These are phyloP conservation scores for Fusarium sp. DNA, from an alignment of 2,329 filamentous ascomycete genomes.

Conservation along the genomic window DNA sequence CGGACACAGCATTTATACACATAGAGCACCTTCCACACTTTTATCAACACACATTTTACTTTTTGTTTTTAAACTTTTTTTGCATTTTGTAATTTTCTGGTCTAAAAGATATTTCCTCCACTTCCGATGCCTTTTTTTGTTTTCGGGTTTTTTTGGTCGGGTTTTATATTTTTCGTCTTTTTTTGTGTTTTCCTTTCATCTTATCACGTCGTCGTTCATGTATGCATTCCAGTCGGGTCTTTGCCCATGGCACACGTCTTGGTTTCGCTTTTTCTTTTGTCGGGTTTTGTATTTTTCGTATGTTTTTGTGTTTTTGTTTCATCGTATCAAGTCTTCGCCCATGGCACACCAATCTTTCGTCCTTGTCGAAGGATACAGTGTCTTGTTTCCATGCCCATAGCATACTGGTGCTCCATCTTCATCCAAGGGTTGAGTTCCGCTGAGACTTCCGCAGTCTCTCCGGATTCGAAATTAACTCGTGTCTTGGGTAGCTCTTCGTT, in stretches of 20 bases:
- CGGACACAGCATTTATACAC: accelerated
- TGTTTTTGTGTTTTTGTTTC: neutral
- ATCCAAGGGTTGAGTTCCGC: too few species aligned
- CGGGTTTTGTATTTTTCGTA: neutral
- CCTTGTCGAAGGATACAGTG: neutral
- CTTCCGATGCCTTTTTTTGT: neutral
- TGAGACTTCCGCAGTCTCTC: too few species aligned
- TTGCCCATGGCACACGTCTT: neutral
- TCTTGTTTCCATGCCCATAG: neutral
- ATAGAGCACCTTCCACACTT: neutral
- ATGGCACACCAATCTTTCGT: neutral
- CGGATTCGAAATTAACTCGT: too few species aligned
- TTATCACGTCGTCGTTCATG: neutral
- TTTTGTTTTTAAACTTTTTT: neutral
- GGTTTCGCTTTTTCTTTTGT: neutral
- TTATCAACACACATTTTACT: accelerated
- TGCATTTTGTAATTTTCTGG: neutral
- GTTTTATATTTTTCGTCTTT: neutral
- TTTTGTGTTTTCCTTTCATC: neutral
- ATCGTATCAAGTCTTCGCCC: neutral
- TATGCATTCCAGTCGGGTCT: too few species aligned
- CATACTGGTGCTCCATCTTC: neutral
- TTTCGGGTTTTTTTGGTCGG: neutral
- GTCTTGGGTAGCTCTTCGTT: too few species aligned
- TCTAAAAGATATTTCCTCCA: neutral